phyloP scores from a whole-genome alignment of 2,329 filamentous ascomycete genomes.

The Epicoccum sorghinum region DNA sequence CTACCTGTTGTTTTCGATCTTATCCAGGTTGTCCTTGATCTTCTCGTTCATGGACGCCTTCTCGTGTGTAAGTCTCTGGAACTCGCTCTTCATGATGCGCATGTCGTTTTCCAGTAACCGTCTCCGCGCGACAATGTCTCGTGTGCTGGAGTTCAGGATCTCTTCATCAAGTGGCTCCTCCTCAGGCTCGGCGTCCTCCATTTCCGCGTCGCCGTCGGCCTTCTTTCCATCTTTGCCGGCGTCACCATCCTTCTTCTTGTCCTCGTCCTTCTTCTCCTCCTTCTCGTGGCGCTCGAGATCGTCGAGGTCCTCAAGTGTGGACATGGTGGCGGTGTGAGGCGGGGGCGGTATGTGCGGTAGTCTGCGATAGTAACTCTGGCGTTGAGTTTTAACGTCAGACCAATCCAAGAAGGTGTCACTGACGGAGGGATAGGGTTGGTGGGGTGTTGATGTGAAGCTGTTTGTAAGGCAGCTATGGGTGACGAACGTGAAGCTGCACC shows the following conservation, averaged over 20 bases:
- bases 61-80: slow-evolving; percentile 90
- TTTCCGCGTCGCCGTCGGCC: slow-evolving; percentile 78
- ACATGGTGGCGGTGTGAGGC: slow-evolving; percentile 63
- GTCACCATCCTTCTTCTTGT: slow-evolving; percentile 59
- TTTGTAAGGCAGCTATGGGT: slow-evolving; percentile 44
- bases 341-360: slow-evolving; percentile 4
- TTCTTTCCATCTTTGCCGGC: slow-evolving; percentile 63
- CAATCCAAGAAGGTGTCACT: slow-evolving; percentile 7
- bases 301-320: slow-evolving; percentile 89
- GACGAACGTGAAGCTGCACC: slow-evolving; percentile 38
- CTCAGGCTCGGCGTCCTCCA: slow-evolving; percentile 78
- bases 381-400: not conserved
- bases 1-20: slow-evolving; percentile 98
- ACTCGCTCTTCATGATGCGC: slow-evolving; percentile 98
- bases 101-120: slow-evolving; percentile 96
- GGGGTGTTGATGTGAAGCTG: slow-evolving; percentile 31
- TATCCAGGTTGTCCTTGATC: slow-evolving; percentile 98
- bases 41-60: slow-evolving; percentile 96
- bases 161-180: slow-evolving; percentile 86
- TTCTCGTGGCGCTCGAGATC: slow-evolving; percentile 81
- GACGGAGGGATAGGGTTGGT: slow-evolving; percentile 13
- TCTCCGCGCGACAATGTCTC: slow-evolving; percentile 90
- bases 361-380: not conserved
- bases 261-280: slow-evolving; percentile 69
- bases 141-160: slow-evolving; percentile 89